phyloP scores from a whole-genome alignment of 495 filamentous ascomycete species.

The Aeminium ludgeri region DNA sequence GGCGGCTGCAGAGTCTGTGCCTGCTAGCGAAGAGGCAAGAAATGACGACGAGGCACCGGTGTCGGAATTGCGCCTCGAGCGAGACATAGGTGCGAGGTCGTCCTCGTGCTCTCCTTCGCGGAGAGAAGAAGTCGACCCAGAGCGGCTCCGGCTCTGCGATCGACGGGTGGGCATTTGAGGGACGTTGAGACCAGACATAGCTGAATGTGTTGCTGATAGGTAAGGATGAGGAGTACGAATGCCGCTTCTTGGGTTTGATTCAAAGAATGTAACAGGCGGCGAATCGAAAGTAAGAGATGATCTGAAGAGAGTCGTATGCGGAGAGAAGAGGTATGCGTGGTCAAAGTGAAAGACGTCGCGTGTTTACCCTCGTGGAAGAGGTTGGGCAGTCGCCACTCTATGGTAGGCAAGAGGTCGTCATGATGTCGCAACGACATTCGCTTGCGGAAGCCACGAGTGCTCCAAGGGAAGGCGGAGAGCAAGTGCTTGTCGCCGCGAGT shows the following conservation, averaged over 20 bases:
- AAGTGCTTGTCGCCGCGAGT: too few species aligned
- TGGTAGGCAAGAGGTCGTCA: background rate
- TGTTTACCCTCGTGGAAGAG: too few species aligned
- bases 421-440: background rate
- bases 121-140: constrained; percentile 1
- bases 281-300: background rate
- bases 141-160: background rate
- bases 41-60: background rate
- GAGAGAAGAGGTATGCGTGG: background rate
- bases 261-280: background rate
- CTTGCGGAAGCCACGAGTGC: background rate
- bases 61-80: constrained; percentile 6
- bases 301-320: too few species aligned
- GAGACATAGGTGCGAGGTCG: constrained; percentile 5
- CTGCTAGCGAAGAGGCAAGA: background rate
- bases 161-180: background rate
- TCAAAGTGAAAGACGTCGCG: too few species aligned
- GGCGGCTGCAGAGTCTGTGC: background rate
- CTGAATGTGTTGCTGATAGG: background rate
- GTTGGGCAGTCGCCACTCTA: background rate
- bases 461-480: background rate
- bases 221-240: background rate
- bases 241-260: background rate
- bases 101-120: constrained; percentile 1
- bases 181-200: constrained; percentile 1